phyloP scores from a whole-genome alignment of 192 early-diverging fungal species.

The Phycomyces nitens region DNA sequence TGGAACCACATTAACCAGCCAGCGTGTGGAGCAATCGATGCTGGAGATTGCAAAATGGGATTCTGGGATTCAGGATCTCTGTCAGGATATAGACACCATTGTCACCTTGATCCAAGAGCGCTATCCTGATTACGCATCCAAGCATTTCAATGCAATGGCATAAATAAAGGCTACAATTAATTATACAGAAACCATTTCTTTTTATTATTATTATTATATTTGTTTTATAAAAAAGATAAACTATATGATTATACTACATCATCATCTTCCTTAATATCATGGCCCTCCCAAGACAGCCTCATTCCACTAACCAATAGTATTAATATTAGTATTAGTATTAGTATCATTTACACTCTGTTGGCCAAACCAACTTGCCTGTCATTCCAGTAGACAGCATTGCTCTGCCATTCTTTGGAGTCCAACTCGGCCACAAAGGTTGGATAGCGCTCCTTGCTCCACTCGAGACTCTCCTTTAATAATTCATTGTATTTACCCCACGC shows the following conservation, averaged over 20 bases:
- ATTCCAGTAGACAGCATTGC: constrained; percentile 58
- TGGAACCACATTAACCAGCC: constrained; percentile 23
- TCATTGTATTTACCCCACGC: constrained; percentile 26
- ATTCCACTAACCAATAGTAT: background rate
- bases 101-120: constrained; percentile 47
- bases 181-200: too few relatives aligned
- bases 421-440: constrained; percentile 48
- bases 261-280: background rate
- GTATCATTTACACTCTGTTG: background rate
- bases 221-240: too few relatives aligned
- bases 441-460: constrained; percentile 47
- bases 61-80: constrained; percentile 51
- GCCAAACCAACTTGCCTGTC: constrained; percentile 40
- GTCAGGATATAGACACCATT: constrained; percentile 56
- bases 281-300: background rate
- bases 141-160: constrained; percentile 11
- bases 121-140: constrained; percentile 40
- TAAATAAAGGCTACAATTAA: too few relatives aligned
- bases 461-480: constrained; percentile 34
- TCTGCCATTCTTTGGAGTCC: constrained; percentile 53
- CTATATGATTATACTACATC: background rate
- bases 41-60: constrained; percentile 52
- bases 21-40: constrained; percentile 35
- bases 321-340: background rate
- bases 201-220: too few relatives aligned